phyloP scores from a whole-genome alignment of 2,329 filamentous ascomycete species.

The Plectosphaerella cucumerina region DNA sequence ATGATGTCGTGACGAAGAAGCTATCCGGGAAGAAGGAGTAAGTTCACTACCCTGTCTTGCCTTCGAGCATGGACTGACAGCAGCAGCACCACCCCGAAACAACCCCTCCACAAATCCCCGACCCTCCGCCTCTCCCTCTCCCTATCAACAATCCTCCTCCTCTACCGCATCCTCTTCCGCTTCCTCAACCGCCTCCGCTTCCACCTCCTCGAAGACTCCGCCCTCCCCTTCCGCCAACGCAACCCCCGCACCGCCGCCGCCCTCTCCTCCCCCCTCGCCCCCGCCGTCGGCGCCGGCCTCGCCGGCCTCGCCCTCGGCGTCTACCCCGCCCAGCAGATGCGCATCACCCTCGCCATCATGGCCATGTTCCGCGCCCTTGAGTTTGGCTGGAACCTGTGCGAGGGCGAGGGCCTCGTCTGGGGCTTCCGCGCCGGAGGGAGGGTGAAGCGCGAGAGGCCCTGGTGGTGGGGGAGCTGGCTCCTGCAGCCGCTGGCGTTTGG shows the following conservation, averaged over 20 bases:
- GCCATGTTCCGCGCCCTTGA: slow-evolving; percentile 77
- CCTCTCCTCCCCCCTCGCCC: slow-evolving; percentile 78
- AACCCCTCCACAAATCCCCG: slow-evolving; percentile 58
- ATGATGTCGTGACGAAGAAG: slow-evolving; percentile 46
- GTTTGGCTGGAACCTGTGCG: slow-evolving; percentile 78
- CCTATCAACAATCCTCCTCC: slow-evolving; percentile 77
- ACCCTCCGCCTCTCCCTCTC: slow-evolving; percentile 77
- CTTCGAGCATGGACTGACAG: neutral
- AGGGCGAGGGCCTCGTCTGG: slow-evolving; percentile 68
- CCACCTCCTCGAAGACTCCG: slow-evolving; percentile 75
- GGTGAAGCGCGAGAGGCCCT: slow-evolving; percentile 63
- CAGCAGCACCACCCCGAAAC: slow-evolving; percentile 34
- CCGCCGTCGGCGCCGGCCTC: slow-evolving; percentile 84
- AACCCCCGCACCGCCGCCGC: slow-evolving; percentile 73
- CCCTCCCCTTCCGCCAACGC: slow-evolving; percentile 73
- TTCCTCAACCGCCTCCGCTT: slow-evolving; percentile 79
- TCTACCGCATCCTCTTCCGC: slow-evolving; percentile 85
- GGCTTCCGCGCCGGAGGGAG: slow-evolving; percentile 46
- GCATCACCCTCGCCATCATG: slow-evolving; percentile 79
- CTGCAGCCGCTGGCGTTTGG: slow-evolving; percentile 72
- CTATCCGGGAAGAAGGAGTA: slow-evolving; percentile 43
- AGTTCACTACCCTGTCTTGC: slow-evolving; percentile 17
- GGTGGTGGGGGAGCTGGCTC: slow-evolving; percentile 84
- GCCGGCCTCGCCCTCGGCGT: slow-evolving; percentile 81
- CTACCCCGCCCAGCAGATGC: slow-evolving; percentile 60